Evolutionary conservation across 495 filamentous ascomycete species (phyloP).

Genomic region (Viridothelium virens): DNA sequence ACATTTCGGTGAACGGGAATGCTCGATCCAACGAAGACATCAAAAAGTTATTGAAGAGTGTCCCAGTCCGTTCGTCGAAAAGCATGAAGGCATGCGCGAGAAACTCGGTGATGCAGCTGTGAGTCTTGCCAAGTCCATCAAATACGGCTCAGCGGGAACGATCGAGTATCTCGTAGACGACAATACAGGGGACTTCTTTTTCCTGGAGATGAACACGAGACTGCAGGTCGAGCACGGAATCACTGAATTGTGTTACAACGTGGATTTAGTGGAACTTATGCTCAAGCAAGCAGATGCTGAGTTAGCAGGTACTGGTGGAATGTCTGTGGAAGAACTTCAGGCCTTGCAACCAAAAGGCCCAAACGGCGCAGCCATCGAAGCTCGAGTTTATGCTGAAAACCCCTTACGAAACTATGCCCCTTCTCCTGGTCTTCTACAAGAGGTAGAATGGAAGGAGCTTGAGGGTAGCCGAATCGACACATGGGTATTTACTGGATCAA

Average conservation of each 20-base stretch:
- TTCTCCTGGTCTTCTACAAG: conserved; percentile 49
- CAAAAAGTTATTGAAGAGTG: conserved; percentile 50
- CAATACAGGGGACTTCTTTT: conserved; percentile 50
- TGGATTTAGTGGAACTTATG: conserved; percentile 53
- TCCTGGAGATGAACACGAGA: conserved; percentile 62
- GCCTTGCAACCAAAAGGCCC: conserved; percentile 33
- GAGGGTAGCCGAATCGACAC: conserved; percentile 50
- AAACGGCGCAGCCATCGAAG: conserved; percentile 49
- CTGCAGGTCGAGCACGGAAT: conserved; percentile 62
- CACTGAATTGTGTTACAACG: conserved; percentile 52
- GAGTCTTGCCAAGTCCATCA: conserved; percentile 43
- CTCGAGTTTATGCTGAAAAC: conserved; percentile 55
- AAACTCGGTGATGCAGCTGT: conserved; percentile 47
- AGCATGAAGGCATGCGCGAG: conserved; percentile 40
- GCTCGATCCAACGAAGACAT: conserved; percentile 52
- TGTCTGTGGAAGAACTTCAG: conserved; percentile 33
- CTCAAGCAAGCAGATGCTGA: conserved; percentile 46
- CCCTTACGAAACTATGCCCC: conserved; percentile 50
- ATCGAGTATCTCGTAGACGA: conserved; percentile 61
- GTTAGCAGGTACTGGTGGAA: conserved; percentile 37
- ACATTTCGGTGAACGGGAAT: conserved; percentile 52
- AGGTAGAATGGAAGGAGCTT: conserved; percentile 44
- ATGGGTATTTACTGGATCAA: conserved; percentile 51
- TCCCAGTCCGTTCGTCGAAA: conserved; percentile 46
- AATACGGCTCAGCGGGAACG: conserved; percentile 54